Evolutionary conservation across 176 grass and related monocot species (phyloP), one percentile per base, ranked within the genome.

Genomic region (Oryza australiensis): DNA sequence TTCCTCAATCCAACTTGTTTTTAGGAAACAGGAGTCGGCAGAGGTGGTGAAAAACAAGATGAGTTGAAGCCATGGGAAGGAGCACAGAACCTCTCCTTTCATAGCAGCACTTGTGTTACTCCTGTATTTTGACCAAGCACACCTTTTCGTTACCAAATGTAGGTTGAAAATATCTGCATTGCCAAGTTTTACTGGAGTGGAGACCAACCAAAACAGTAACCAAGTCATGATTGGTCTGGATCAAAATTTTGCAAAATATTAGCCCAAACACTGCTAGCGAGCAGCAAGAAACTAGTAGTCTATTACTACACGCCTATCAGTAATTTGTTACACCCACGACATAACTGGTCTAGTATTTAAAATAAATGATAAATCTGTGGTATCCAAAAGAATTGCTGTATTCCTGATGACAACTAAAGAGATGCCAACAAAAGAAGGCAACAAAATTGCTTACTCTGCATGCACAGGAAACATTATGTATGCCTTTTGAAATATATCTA

Each of bases 401-500:
- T 22, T n/a, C 1, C 51, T 55, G 20, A n/a, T 55, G 51, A n/a
- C 16, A 55, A 5, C 12, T 42, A 42, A 42, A 12, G 10, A 12
- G 40, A 42, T 42, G 40, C 40, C 40, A 40, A 13, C 3, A 46
- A 28, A 80, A 64, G 29, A 40, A 79, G 24, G 57, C 3, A 41
- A 68, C 41, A 86, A 80, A 72, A 72, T 32, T 57, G 80, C 90
- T 87, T 92, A 98, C 95, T 95, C 86, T 93, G 88, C 86, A 89
- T 98, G 89, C 51, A 98, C 90, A 66, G 95, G 92, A 64, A 98
- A 86, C 77, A 98, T 83, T 68, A 98, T 72, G 35, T 95, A 98
- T 48, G 92, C 82, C 77, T 87, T 98, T 53, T 80, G 37, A 79
- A 98, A 98, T 88, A 98, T 91, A 73, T 91, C 70, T 81, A 95